These are phyloP conservation scores for Beauveria sp. DNA, from an alignment of 2,329 filamentous ascomycete genomes.

Conservation along the genomic window DNA sequence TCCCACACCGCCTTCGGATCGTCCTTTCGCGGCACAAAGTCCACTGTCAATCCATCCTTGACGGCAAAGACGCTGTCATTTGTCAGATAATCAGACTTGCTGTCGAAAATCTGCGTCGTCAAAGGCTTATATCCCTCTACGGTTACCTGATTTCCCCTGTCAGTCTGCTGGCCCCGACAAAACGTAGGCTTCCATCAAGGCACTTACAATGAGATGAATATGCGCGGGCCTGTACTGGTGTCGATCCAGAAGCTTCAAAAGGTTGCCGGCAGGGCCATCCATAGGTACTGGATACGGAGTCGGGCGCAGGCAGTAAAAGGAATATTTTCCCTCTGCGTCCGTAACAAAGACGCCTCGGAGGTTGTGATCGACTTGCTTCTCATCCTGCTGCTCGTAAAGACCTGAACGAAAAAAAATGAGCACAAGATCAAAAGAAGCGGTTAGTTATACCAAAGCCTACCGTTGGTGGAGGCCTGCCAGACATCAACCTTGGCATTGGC, in stretches of 20 bases:
- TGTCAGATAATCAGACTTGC: conserved; percentile 51
- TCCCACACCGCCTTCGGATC: conserved; percentile 46
- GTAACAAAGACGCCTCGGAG: conserved; percentile 66
- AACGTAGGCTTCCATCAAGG: too few relatives aligned
- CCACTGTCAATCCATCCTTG: conserved; percentile 41
- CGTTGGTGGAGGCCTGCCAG: conserved; percentile 73
- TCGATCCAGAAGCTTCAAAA: conserved; percentile 27
- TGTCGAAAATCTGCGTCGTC: conserved; percentile 68
- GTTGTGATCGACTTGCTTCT: conserved; percentile 63
- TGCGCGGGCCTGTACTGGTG: conserved; percentile 31
- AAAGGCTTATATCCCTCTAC: conserved; percentile 57
- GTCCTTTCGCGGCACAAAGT: conserved; percentile 30
- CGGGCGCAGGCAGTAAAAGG: conserved; percentile 53
- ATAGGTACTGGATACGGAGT: conserved; percentile 43
- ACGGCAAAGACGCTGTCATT: conserved; percentile 48
- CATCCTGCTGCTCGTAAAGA: conserved; percentile 66
- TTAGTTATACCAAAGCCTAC: conserved; percentile 20
- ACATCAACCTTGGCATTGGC: conserved; percentile 62
- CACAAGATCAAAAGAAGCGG: neutral
- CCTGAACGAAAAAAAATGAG: conserved; percentile 19
- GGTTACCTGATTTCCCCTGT: conserved; percentile 25
- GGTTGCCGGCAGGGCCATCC: conserved; percentile 25
- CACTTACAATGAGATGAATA: conserved; percentile 28
- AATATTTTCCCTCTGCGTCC: conserved; percentile 56
- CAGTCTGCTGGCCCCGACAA: neutral